These are phyloP conservation scores for Rhinocladiella mackenziei DNA, from an alignment of 2,329 filamentous ascomycete species.

Conservation along the genomic window DNA sequence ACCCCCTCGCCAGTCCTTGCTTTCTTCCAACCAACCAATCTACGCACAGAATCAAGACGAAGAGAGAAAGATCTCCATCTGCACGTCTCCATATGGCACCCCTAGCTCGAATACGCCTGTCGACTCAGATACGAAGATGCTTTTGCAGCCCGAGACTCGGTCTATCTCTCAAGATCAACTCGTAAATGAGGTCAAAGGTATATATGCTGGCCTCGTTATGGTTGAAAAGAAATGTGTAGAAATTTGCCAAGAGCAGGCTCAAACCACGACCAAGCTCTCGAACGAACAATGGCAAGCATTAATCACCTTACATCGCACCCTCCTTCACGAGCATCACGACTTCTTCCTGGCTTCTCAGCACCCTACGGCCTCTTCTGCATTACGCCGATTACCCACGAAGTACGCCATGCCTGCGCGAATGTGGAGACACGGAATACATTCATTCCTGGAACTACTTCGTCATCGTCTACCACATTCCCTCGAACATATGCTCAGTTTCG, in stretches of 20 bases:
- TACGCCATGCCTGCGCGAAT: constrained; percentile 93
- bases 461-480: constrained; percentile 70
- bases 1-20: neutral
- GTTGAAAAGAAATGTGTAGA: constrained; percentile 86
- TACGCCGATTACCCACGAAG: constrained; percentile 68
- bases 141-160: constrained; percentile 58
- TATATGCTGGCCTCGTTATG: constrained; percentile 28
- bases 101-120: constrained; percentile 4
- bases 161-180: constrained; percentile 75
- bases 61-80: neutral
- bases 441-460: constrained; percentile 72
- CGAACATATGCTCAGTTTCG: constrained; percentile 87
- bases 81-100: neutral
- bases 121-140: constrained; percentile 8
- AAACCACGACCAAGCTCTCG: constrained; percentile 51
- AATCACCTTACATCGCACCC: constrained; percentile 73
- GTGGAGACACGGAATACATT: constrained; percentile 91
- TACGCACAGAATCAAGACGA: neutral
- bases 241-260: constrained; percentile 62
- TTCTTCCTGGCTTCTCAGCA: constrained; percentile 87
- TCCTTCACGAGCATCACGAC: constrained; percentile 78
- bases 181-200: constrained; percentile 74
- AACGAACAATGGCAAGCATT: constrained; percentile 78
- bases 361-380: constrained; percentile 65
- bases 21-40: too few relatives aligned